Conservation (phyloP, 495 filamentous ascomycete genomes). For the Penicillium tannophilum region DNA sequence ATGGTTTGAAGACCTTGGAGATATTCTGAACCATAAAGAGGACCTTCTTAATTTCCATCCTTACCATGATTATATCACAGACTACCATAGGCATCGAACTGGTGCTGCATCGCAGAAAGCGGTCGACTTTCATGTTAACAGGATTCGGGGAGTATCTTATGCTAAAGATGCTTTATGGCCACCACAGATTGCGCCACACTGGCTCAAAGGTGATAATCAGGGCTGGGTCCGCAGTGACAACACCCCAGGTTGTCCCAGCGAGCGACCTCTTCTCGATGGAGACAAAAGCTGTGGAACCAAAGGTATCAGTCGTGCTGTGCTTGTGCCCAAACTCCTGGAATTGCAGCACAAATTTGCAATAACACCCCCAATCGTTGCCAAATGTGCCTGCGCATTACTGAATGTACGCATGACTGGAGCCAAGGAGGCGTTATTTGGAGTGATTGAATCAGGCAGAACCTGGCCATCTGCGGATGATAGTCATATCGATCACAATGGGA, state of each 20-base stretch:
- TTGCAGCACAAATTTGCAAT: constrained; percentile 3
- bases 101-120: background rate
- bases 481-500: background rate
- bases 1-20: constrained; percentile 5
- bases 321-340: constrained; percentile 5
- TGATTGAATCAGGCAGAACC: constrained; percentile 5
- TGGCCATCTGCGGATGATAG: constrained; percentile 10
- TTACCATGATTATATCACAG: background rate
- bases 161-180: background rate
- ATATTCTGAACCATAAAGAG: background rate
- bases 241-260: background rate
- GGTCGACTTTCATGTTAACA: constrained; percentile 1
- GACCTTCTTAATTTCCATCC: background rate
- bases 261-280: background rate
- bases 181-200: background rate
- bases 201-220: constrained; percentile 2
- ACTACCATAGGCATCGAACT: background rate
- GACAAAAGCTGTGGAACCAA: background rate
- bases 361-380: constrained; percentile 11
- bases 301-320: background rate
- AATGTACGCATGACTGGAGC: constrained; percentile 12
- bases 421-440: constrained; percentile 10
- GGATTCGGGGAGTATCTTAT: background rate
- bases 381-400: constrained; percentile 11
- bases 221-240: background rate